phyloP scores from a whole-genome alignment of 306 rosid species.

The Acmispon strigosus region DNA sequence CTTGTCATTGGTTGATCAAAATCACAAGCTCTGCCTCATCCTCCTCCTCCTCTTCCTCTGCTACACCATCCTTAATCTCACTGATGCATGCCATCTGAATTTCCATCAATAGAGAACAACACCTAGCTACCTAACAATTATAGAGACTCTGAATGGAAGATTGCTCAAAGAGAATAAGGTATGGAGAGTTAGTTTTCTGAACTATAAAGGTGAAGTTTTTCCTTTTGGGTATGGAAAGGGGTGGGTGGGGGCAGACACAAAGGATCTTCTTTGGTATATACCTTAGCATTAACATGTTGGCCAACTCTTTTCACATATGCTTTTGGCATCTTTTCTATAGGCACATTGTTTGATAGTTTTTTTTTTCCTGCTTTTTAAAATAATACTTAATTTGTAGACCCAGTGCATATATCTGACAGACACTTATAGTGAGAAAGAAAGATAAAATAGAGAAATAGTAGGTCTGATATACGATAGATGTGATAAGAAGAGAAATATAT shows the following conservation, averaged over 20 bases:
- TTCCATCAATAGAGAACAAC: background rate
- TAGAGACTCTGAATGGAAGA: background rate
- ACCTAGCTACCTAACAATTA: background rate
- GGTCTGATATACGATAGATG: too few relatives aligned
- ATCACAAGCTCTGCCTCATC: background rate
- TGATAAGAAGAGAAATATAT: too few relatives aligned
- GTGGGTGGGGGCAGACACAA: conserved; percentile 26
- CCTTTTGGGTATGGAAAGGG: conserved; percentile 3
- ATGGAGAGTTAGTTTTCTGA: conserved; percentile 5
- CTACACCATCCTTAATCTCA: conserved; percentile 18
- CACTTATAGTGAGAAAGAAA: too few relatives aligned
- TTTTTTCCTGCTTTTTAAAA: too few relatives aligned
- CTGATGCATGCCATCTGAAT: conserved; percentile 9
- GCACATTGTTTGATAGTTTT: too few relatives aligned
- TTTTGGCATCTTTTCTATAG: conserved; percentile 30
- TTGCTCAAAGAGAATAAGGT: conserved; percentile 24
- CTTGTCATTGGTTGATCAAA: conserved; percentile 17
- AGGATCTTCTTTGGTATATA: conserved; percentile 74
- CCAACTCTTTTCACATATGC: conserved; percentile 33
- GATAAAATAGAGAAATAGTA: too few relatives aligned
- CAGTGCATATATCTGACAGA: too few relatives aligned
- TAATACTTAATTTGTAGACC: too few relatives aligned
- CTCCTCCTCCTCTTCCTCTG: conserved; percentile 14
- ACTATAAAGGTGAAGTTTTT: conserved; percentile 29
- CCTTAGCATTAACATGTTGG: conserved; percentile 50